Base-by-base conservation (phyloP, 257 asterid genomes). In the Vinca minor region DNA sequence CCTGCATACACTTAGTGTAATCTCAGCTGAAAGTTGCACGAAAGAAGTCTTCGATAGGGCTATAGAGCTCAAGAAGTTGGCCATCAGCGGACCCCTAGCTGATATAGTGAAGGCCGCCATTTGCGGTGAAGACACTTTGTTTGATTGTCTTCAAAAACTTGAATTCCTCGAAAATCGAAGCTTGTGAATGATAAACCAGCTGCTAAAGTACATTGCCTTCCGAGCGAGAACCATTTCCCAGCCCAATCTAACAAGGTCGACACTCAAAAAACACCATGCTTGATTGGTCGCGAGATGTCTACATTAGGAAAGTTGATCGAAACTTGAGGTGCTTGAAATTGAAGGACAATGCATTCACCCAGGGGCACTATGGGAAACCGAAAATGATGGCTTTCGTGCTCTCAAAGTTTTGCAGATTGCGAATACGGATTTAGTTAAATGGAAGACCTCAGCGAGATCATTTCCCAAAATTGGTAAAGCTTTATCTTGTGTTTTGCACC, bases 211-310 rank as follows among this genome's bases (percentile, higher is more conserved):
- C 18, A 0, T 0, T 14, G 39, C 36, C 70, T 82, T 9, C 87
- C 83, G 0, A 34, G 5, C 3, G 18, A 7, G 0, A 31, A 53
- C 11, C 36, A 21, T 39, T 81, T 84, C 64, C 82, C 85, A 0
- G 21, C 38, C n/a, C 35, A 68, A 47, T 2, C 75, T 84, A 3
- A 79, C n/a, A 56, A 73, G 54, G 38, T 67, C 81, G 31, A 75
- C 79, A 0, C 21, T 81, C 26, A 38, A 61, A 0, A n/a, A 70
- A 36, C 0, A 76, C 89, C 2, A 15, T 13, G 66, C 68, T 83
- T 36, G 59, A 73, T 0, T 83, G 89, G 89, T 2, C 23, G 4
- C 45, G n/a, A 70, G n/a, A 72, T 74, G 74, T 53, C 71, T 11
- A 73, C 38, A 14, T 25, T 83, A 62, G 81, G 70, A 21, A 47